Evolutionary conservation across 164 flowering plant genomes (phyloP), one percentile per base, ranked within the genome.

Genomic region (Nelumbo lutea): DNA sequence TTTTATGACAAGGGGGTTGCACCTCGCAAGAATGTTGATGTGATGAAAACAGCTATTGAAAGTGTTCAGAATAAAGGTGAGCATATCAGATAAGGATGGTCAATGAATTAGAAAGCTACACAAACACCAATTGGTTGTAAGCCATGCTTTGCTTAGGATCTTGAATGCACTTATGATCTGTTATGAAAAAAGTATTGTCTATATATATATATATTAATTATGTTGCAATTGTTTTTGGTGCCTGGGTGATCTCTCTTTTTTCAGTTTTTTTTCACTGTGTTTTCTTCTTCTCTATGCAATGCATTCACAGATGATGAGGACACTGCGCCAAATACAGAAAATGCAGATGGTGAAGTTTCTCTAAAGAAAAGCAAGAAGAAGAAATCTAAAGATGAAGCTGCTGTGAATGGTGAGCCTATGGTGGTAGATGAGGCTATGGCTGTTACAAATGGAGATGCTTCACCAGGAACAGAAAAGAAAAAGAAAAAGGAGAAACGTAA

Each of bases 1-100:
- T 96, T 96, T 56, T 96, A 96, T 78, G 99, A 93, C 84, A 96
- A 96, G 80, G 99, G 99, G 14, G 83, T 91, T 81, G 97, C 97
- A 48, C 98, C 97, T 42, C 91, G 93, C 27, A 93, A 96, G 76
- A 96, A 96, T 70, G 73, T 93, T 59, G 99, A 96, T 76, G 96
- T 96, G 70, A 96, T 96, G 99, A 90, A 91, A 78, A 79, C 79
- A 43, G 98, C 93, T 27, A 81, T 93, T 57, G 91, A 86, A 62
- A 77, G 47, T 71, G 61, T 76, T 50, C 73, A 73, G 62, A 74
- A 76, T 56, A 75, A 84, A 73, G 91, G 96, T 84, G 39, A 6
- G 75, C 9, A 50, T 7, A 11, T 10, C 13, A 48, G n/a, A n/a
- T n/a, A n/a, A n/a, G n/a, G n/a, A n/a, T n/a, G n/a, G n/a, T n/a